phyloP scores from a whole-genome alignment of 208 protist species.

The Sergeia podlipaevii region DNA sequence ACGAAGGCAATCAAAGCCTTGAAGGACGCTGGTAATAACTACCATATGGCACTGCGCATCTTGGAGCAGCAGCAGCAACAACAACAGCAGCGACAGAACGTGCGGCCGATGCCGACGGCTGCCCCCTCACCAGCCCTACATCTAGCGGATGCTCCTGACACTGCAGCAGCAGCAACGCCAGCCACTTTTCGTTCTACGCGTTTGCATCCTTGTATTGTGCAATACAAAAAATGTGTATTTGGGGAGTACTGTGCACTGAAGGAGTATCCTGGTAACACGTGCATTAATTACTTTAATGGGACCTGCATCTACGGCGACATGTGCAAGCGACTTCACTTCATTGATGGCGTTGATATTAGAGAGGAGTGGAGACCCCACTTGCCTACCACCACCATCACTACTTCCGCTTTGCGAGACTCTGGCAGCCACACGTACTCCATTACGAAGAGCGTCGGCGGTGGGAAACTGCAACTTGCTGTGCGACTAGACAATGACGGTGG shows the following conservation, averaged over 20 bases:
- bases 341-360: slow-evolving; percentile 76
- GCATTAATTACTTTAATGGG: slow-evolving; percentile 71
- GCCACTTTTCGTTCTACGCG: not conserved
- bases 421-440: not conserved
- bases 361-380: slow-evolving; percentile 4
- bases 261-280: slow-evolving; percentile 63
- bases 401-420: slow-evolving; percentile 3
- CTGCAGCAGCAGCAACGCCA: slow-evolving; percentile 2
- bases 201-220: slow-evolving; percentile 71
- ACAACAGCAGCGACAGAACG: slow-evolving; percentile 2
- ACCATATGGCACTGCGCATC: slow-evolving; percentile 34
- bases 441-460: not conserved
- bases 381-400: too few relatives aligned
- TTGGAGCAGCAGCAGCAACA: slow-evolving; percentile 28
- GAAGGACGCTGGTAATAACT: slow-evolving; percentile 63
- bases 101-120: not conserved
- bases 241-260: slow-evolving; percentile 53
- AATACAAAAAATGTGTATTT: slow-evolving; percentile 63
- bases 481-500: not conserved
- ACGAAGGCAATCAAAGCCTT: slow-evolving; percentile 51
- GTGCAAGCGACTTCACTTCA: slow-evolving; percentile 50
- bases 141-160: not conserved
- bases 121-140: not conserved
- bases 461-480: slow-evolving; percentile 10
- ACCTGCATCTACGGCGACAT: slow-evolving; percentile 49